Conservation (phyloP, 495 filamentous ascomycete species). For the Talaromyces wortmannii region DNA sequence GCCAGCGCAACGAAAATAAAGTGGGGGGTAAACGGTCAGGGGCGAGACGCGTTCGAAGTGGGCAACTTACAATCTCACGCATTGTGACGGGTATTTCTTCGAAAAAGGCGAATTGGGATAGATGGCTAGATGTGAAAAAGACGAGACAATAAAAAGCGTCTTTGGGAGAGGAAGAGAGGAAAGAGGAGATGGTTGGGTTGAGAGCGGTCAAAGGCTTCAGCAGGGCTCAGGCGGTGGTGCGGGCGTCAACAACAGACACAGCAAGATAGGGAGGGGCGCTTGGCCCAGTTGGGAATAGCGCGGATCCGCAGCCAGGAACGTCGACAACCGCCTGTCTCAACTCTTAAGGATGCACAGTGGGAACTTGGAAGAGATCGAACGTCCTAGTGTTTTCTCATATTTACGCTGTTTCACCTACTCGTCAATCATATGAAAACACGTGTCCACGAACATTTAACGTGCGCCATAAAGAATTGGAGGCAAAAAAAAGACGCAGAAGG, state of each 20-base stretch:
- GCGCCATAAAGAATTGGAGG: no score
- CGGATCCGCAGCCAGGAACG: not conserved
- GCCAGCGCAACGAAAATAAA: slow-evolving; percentile 14
- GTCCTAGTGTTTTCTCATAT: no score
- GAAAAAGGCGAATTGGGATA: slow-evolving; percentile 14
- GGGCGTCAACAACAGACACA: not conserved
- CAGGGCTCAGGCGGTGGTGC: not conserved
- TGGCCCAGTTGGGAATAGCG: not conserved
- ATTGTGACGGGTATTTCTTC: slow-evolving; percentile 47
- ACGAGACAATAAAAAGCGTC: slow-evolving; percentile 10
- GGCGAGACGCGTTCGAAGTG: slow-evolving; percentile 33
- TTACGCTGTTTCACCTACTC: no score
- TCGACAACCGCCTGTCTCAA: not conserved
- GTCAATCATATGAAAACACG: no score
- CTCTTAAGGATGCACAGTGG: no score
- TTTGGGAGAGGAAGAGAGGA: slow-evolving; percentile 12
- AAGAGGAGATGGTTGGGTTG: slow-evolving; percentile 2
- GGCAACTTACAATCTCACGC: slow-evolving; percentile 85
- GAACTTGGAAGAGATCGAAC: no score
- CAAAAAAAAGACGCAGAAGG: no score
- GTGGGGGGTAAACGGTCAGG: slow-evolving; percentile 38
- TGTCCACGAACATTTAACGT: no score
- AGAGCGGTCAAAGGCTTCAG: not conserved
- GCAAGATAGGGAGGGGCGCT: not conserved
- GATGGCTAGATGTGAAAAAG: slow-evolving; percentile 9